Conservation (phyloP, 257 asterid genomes). For the Solanum phureja region DNA sequence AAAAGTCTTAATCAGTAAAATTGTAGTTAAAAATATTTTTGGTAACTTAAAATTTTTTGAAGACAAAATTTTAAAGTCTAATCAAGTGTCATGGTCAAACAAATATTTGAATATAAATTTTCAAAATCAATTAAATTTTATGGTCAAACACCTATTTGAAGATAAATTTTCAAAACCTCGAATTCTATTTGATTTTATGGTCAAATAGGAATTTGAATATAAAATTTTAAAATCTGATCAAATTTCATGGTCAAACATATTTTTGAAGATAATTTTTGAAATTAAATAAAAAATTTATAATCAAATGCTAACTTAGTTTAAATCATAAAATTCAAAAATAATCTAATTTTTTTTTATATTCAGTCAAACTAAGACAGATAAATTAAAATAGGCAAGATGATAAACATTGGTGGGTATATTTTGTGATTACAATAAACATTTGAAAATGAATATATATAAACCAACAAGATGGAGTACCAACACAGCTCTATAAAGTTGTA, state of each 20-base stretch:
- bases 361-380: not conserved
- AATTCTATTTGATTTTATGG: too few relatives aligned
- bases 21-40: not conserved
- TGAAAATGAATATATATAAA: not conserved
- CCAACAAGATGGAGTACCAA: too few relatives aligned
- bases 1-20: not conserved
- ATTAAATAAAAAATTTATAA: not conserved
- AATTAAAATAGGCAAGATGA: not conserved
- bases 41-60: not conserved
- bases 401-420: not conserved
- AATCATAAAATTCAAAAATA: too few relatives aligned
- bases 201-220: too few relatives aligned
- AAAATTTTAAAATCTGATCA: not conserved
- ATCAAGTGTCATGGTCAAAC: not conserved
- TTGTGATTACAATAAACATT: not conserved
- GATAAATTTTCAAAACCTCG: too few relatives aligned
- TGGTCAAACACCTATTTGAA: not conserved
- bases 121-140: not conserved
- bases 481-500: too few relatives aligned
- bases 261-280: not conserved
- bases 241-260: not conserved
- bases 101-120: not conserved
- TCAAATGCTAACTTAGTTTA: not conserved
- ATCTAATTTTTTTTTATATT: not conserved
- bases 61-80: not conserved